These are phyloP conservation scores for Wickerhamiella hasegawae DNA, from an alignment of 805 yeast species.

Conservation along the genomic window DNA sequence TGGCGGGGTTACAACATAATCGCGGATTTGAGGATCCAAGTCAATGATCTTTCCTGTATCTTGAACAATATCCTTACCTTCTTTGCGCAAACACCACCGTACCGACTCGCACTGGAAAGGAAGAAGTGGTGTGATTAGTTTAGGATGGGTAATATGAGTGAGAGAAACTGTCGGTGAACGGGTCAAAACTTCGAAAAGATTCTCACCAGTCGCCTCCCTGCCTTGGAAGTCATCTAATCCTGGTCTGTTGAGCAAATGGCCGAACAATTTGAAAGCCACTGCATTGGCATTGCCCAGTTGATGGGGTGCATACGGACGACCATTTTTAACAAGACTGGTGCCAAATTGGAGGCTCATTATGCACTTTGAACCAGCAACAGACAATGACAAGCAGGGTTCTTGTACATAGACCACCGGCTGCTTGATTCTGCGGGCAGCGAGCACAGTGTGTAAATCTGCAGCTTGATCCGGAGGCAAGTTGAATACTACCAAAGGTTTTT, in stretches of 20 bases:
- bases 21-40: constrained; percentile 9
- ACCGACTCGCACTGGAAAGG: constrained; percentile 24
- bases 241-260: neutral
- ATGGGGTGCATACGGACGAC: neutral
- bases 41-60: constrained; percentile 9
- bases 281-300: neutral
- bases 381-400: neutral
- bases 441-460: neutral
- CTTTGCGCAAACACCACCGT: constrained; percentile 22
- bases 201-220: neutral
- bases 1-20: constrained; percentile 14
- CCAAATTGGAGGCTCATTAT: neutral
- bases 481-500: neutral
- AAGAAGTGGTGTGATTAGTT: constrained; percentile 8
- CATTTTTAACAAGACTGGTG: neutral
- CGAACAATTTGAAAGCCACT: neutral
- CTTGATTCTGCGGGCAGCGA: neutral
- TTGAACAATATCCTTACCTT: constrained; percentile 18
- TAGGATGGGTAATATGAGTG: neutral
- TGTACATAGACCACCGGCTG: neutral
- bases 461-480: neutral
- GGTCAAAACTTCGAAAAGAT: neutral
- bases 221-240: neutral
- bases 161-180: neutral
- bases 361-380: neutral